Conservation (phyloP, 2,329 filamentous ascomycete species). For the Orbilia ellipsospora region DNA sequence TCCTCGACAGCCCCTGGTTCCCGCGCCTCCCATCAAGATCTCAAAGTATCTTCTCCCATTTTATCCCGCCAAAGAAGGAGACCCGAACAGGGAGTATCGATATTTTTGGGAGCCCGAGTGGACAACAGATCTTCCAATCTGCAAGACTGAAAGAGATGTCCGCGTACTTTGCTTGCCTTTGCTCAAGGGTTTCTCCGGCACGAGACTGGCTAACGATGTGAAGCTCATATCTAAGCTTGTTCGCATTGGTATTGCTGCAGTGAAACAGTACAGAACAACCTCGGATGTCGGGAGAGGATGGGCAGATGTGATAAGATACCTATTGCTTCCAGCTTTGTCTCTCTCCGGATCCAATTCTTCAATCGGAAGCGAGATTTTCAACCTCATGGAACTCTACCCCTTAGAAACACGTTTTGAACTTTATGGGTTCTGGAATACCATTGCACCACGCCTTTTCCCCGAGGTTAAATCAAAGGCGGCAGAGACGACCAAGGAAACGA, state of each 20-base stretch:
- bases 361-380: slow-evolving; percentile 86
- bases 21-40: slow-evolving; percentile 68
- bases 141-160: slow-evolving; percentile 88
- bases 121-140: slow-evolving; percentile 91
- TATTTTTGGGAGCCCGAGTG: slow-evolving; percentile 96
- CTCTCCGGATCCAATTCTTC: slow-evolving; percentile 85
- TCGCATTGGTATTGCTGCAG: slow-evolving; percentile 86
- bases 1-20: slow-evolving; percentile 73
- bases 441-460: slow-evolving; percentile 72
- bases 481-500: slow-evolving; percentile 79
- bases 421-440: slow-evolving; percentile 92
- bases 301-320: slow-evolving; percentile 82
- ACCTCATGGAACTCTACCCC: slow-evolving; percentile 81
- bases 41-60: slow-evolving; percentile 49
- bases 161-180: slow-evolving; percentile 71
- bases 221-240: slow-evolving; percentile 81
- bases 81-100: slow-evolving; percentile 71
- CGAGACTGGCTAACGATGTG: slow-evolving; percentile 87
- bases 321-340: slow-evolving; percentile 88
- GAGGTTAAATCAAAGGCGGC: slow-evolving; percentile 83
- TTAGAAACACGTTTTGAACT: slow-evolving; percentile 82
- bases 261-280: slow-evolving; percentile 56
- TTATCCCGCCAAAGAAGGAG: slow-evolving; percentile 41
- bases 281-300: slow-evolving; percentile 69
- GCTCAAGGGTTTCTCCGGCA: slow-evolving; percentile 84